phyloP scores from a whole-genome alignment of 257 asterid genomes.

The Solanum pinnatisectum region DNA sequence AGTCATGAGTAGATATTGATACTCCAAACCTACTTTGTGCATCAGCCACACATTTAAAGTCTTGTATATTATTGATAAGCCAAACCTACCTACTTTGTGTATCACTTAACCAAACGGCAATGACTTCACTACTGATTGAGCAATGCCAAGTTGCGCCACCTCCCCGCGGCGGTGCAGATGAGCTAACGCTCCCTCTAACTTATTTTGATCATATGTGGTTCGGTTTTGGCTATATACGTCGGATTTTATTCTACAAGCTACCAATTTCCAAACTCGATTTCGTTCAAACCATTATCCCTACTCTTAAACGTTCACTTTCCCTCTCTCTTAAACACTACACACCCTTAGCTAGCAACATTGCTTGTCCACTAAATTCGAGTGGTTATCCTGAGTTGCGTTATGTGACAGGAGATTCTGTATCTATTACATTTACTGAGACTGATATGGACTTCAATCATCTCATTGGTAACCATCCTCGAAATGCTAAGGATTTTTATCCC shows the following conservation, averaged over 20 bases:
- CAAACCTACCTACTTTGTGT: too few species aligned
- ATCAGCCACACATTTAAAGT: too few species aligned
- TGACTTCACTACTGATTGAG: too few species aligned
- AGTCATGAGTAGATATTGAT: too few species aligned
- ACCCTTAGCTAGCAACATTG: neutral
- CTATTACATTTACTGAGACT: neutral
- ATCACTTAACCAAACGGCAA: too few species aligned
- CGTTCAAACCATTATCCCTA: neutral
- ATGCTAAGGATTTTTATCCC: neutral
- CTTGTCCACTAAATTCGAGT: neutral
- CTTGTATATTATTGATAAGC: too few species aligned
- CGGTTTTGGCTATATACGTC: neutral
- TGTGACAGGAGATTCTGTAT: neutral
- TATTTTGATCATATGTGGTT: conserved; percentile 7
- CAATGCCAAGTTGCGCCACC: too few species aligned
- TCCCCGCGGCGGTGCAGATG: too few species aligned
- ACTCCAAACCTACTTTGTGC: too few species aligned
- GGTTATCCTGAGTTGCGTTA: neutral
- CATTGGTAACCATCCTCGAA: neutral
- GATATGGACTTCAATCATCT: neutral
- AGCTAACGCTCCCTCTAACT: too few species aligned
- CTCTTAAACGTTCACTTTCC: neutral
- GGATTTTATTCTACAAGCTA: neutral
- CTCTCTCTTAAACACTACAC: neutral
- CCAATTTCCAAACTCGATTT: neutral